A percentile compares a stretch with the other conserved stretches of the same genome.
phyloP scores from a whole-genome alignment of 164 flowering plant species.

The Vitis rupestris region DNA sequence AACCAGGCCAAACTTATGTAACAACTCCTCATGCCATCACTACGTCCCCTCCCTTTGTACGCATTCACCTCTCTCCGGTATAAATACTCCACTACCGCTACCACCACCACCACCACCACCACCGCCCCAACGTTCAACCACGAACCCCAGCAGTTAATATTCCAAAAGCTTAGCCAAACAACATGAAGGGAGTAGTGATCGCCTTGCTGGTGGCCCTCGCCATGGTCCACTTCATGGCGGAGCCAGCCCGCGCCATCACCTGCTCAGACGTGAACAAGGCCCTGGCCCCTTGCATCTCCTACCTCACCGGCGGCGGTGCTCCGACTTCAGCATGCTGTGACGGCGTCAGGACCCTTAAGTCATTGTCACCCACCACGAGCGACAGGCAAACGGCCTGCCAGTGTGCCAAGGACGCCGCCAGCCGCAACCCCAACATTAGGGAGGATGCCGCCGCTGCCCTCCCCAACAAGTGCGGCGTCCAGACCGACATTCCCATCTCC shows the following conservation, averaged over 20 bases:
- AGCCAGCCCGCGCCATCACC: slow-evolving; percentile 1
- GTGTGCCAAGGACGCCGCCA: slow-evolving; percentile 17
- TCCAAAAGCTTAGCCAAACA: too few relatives aligned
- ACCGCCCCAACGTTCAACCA: too few relatives aligned
- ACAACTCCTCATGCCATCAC: too few relatives aligned
- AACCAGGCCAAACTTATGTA: too few relatives aligned
- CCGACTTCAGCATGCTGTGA: slow-evolving; percentile 1
- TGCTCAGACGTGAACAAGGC: slow-evolving; percentile 1
- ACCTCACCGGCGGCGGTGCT: not conserved
- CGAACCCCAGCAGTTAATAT: not conserved
- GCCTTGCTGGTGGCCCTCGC: not conserved
- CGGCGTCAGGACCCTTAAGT: not conserved
- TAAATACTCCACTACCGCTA: too few relatives aligned
- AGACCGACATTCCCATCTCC: slow-evolving; percentile 14
- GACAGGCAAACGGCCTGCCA: slow-evolving; percentile 19
- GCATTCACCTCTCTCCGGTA: too few relatives aligned
- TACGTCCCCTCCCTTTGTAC: too few relatives aligned
- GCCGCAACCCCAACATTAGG: slow-evolving; percentile 2
- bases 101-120: too few relatives aligned
- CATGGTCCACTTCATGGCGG: slow-evolving; percentile 1
- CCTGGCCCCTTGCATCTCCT: not conserved
- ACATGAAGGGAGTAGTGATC: not conserved
- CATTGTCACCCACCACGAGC: not conserved
- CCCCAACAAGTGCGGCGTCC: slow-evolving; percentile 14
- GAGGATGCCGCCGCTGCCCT: slow-evolving; percentile 14